phyloP scores from a whole-genome alignment of 768 basidiomycete genomes.

The Mycena belliarum region DNA sequence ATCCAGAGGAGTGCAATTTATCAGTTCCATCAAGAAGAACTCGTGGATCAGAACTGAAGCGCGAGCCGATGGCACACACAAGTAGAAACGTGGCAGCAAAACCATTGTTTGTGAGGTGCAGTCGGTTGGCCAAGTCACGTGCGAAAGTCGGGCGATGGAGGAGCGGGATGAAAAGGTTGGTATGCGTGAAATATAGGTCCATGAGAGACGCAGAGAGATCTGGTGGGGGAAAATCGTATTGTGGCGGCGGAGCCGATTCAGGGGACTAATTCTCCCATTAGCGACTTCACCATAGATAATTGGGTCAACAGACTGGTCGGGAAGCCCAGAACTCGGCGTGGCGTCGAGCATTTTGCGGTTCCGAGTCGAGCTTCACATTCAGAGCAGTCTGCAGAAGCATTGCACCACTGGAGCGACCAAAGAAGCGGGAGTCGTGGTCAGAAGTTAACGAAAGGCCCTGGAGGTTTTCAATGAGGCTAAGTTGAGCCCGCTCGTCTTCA shows the following conservation, averaged over 20 bases:
- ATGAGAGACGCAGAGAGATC: conserved; percentile 58
- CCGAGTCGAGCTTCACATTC: conserved; percentile 45
- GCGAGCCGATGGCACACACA: conserved; percentile 60
- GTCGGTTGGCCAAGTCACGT: conserved; percentile 43
- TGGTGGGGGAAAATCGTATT: conserved; percentile 49
- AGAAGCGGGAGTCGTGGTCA: conserved; percentile 41
- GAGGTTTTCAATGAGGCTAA: conserved; percentile 33
- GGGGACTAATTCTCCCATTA: conserved; percentile 22
- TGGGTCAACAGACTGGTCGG: conserved; percentile 39
- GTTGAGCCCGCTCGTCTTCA: conserved; percentile 29
- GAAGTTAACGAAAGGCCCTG: conserved; percentile 40
- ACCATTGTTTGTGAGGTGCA: conserved; percentile 49
- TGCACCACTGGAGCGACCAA: conserved; percentile 53
- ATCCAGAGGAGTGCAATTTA: conserved; percentile 50
- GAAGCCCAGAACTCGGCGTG: conserved; percentile 49
- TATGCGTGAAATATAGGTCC: conserved; percentile 61
- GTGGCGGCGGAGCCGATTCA: conserved; percentile 17
- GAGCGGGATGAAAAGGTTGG: conserved; percentile 61
- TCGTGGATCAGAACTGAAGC: conserved; percentile 62
- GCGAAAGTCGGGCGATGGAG: conserved; percentile 76
- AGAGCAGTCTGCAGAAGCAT: conserved; percentile 56
- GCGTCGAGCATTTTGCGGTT: conserved; percentile 32
- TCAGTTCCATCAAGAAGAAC: conserved; percentile 49
- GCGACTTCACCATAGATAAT: not conserved
- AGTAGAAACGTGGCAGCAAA: conserved; percentile 54